Base-by-base conservation (phyloP, 768 basidiomycete genomes). In the Tylopilus cervinicoccineus region DNA sequence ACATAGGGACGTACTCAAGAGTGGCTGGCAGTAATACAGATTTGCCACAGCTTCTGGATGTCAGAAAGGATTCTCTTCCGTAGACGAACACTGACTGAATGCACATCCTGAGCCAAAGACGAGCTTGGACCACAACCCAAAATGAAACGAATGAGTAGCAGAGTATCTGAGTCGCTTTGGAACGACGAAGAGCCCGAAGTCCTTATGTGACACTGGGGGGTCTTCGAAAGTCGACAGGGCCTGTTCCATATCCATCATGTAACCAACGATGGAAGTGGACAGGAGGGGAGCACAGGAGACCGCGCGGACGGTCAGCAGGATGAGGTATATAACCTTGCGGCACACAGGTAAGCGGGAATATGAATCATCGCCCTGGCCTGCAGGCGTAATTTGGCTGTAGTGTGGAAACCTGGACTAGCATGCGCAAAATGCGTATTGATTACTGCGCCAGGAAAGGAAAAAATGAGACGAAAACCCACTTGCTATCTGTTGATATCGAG, bases 1-100 rank as follows among this genome's bases (percentile, higher is more conserved):
- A 13, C 38, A 26, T 1, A 19, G 22, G 24, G 53, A 69, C 75
- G 52, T 58, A 81, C 88, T 86, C 9, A 90, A 69, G 52, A 92
- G 66, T 4, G 88, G 89, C 65, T 88, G 86, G 50, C 82, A 86
- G 54, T 90, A 92, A 60, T 90, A 92, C 43, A 91, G 61, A 60
- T 90, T 91, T 13, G 81, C 76, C 22, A 81, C 81, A 43, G 50
- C 58, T 60, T 51, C 37, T 10, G 12, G 31, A 44, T 3, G 47
- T 57, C n/a, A 61, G 52, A 29, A 12, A 34, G n/a, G 1, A 8
- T 24, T 22, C 8, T 4, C 22, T 17, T 31, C 20, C 7, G 17
- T 7, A 22, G 38, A 12, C 12, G 13, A 41, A 19, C 8, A 57
- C 59, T 38, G 12, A 61, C 59, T 60, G 19, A 57, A 17, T 48